Evolutionary conservation across 441 rosid genomes (phyloP), one percentile per base, ranked within the genome.

Genomic region (Daphne laureola): DNA sequence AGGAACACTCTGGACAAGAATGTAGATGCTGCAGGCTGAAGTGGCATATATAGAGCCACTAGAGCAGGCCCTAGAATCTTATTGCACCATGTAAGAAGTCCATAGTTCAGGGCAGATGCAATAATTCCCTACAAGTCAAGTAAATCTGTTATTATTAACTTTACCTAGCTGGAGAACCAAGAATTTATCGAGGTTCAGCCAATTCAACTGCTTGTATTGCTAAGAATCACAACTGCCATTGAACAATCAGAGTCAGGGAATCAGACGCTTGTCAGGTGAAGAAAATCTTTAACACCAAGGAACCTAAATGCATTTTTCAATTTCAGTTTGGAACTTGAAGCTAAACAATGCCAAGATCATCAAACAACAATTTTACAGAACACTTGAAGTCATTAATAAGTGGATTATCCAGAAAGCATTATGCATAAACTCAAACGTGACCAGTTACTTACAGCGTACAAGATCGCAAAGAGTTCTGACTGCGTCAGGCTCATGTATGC

Each of bases 41-140:
- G 96, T 57, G 99, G 99, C 68, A 80, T 78, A 79, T 93, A 93
- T 36, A 93, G 92, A 63, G 98, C 84, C 62, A 93, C 98, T 79
- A 93, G 72, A 55, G 98, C 73, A 53, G 98, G 98, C 27, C 97
- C 98, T 65, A 93, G 64, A 48, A 87, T 87, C 78, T 93, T 93
- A 68, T 93, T 93, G 52, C 89, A 93, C 98, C 98, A 93, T 14
- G 98, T 90, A 54, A 93, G 51, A 16, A 93, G 76, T 54, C 90
- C 96, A 72, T 78, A 93, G 73, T 83, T 90, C 43, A 93, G 61
- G 18, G 98, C 97, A 62, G 98, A 90, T 35, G 96, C 95, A 54
- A 85, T 68, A 64, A 74, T 65, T 63, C 98, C 96, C 97, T 89
- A 76, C 49, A 23, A 49, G 64, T 46, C 49, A 27, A 43, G 46